phyloP scores from a whole-genome alignment of 352 stramenopile genomes.

The Blastocystis sp. region DNA sequence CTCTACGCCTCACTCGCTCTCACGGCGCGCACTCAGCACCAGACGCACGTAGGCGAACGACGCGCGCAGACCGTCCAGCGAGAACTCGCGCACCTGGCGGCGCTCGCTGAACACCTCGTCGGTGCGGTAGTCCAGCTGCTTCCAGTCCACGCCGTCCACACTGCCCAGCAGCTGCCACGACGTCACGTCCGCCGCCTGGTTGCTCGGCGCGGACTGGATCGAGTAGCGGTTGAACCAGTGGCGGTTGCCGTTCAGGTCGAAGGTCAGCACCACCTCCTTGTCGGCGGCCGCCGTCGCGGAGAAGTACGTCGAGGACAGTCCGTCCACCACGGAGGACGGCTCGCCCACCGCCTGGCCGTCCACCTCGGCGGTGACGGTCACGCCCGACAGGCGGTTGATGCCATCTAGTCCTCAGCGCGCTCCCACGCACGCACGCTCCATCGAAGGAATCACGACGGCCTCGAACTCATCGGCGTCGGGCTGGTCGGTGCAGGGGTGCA shows the following conservation, averaged over 20 bases:
- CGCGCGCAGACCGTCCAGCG: background rate
- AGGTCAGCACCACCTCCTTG: slow-evolving; percentile 15
- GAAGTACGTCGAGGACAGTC: slow-evolving; percentile 31
- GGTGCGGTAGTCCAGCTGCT: slow-evolving; percentile 51
- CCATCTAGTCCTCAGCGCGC: background rate
- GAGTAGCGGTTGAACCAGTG: slow-evolving; percentile 66
- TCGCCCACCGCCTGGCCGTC: background rate
- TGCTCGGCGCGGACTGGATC: slow-evolving; percentile 30
- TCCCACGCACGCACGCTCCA: background rate
- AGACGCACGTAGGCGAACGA: slow-evolving; percentile 7
- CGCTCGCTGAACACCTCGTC: slow-evolving; percentile 56
- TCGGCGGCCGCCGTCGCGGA: background rate
- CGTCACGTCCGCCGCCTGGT: slow-evolving; percentile 5
- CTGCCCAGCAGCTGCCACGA: slow-evolving; percentile 39
- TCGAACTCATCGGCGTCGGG: slow-evolving; percentile 45
- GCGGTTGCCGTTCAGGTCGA: slow-evolving; percentile 45
- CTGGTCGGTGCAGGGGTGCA: background rate
- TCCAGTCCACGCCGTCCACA: slow-evolving; percentile 32
- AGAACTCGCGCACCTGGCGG: slow-evolving; percentile 16
- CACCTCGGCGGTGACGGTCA: slow-evolving; percentile 38
- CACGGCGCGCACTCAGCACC: background rate
- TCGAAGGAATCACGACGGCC: slow-evolving; percentile 27
- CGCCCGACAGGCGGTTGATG: slow-evolving; percentile 23
- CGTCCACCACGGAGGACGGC: slow-evolving; percentile 20
- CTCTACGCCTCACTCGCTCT: background rate